A percentile compares a stretch with the other conserved stretches of the same genome.
phyloP scores from a whole-genome alignment of 192 early-diverging fungal species.

The Entomortierella lignicola region DNA sequence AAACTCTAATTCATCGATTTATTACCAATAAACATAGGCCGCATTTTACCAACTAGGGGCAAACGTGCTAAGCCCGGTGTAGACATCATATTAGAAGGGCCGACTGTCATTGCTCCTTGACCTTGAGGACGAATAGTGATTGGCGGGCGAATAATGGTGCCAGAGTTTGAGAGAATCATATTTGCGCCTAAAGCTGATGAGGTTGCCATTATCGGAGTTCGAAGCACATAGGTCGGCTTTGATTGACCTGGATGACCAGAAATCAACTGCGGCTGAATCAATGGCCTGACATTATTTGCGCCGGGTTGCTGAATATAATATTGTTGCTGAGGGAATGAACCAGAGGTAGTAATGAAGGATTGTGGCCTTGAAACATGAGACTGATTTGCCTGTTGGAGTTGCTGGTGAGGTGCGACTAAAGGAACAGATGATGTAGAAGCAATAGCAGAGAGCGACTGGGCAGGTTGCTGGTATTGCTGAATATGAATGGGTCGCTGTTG shows the following conservation, averaged over 20 bases:
- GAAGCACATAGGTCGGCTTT: background rate
- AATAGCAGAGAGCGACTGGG: background rate
- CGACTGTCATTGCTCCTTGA: background rate
- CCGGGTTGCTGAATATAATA: background rate
- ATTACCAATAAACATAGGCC: constrained; percentile 24
- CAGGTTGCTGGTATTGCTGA: background rate
- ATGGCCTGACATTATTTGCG: background rate
- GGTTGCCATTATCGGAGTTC: background rate
- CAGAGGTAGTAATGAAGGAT: background rate
- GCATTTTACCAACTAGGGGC: background rate
- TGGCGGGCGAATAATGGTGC: background rate
- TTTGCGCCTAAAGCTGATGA: background rate
- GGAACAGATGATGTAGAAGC: background rate
- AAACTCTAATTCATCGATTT: no score
- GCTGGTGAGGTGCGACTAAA: background rate
- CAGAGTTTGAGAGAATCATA: background rate
- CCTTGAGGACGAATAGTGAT: constrained; percentile 17
- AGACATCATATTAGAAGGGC: constrained; percentile 5
- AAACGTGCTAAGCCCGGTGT: constrained; percentile 11
- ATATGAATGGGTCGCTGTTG: background rate
- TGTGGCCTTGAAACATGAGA: background rate
- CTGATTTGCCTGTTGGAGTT: background rate
- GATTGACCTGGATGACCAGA: constrained; percentile 5
- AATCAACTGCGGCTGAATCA: background rate
- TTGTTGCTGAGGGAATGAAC: constrained; percentile 3